Percentiles rank a stretch among this genome's conserved stretches.
Conservation (phyloP, 176 grass and related monocot genomes). For the Paspalum notatum region DNA sequence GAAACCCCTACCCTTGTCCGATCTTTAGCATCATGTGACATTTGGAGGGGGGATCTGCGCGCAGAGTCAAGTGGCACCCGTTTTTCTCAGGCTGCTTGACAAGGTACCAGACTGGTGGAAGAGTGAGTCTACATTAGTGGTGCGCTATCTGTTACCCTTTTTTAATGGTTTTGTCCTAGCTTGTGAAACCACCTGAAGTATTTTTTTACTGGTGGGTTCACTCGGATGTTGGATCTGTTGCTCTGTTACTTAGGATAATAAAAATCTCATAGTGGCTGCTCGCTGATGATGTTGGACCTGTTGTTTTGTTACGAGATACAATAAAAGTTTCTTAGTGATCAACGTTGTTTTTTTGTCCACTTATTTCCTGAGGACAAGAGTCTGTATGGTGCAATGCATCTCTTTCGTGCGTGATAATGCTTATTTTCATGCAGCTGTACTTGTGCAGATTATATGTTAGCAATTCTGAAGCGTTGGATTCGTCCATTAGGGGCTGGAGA, state of each 20-base stretch:
- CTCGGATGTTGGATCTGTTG: conserved; percentile 12
- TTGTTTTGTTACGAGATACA: no score
- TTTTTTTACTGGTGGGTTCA: conserved; percentile 40
- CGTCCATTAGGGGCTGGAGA: neutral
- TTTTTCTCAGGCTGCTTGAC: conserved; percentile 50
- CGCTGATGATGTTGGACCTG: neutral
- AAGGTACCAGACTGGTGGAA: conserved; percentile 26
- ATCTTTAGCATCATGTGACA: conserved; percentile 21
- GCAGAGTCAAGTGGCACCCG: conserved; percentile 34
- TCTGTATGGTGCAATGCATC: neutral
- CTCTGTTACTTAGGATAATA: conserved; percentile 19
- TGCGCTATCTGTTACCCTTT: neutral
- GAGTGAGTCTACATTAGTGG: neutral
- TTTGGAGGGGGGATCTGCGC: neutral
- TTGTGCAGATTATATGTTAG: neutral
- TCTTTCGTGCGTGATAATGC: no score
- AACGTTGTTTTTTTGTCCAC: neutral
- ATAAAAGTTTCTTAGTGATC: no score
- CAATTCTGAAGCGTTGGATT: neutral
- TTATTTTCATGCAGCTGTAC: neutral
- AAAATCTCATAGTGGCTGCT: neutral
- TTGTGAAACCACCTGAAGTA: conserved; percentile 15
- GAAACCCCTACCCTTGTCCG: neutral
- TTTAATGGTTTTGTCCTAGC: conserved; percentile 11
- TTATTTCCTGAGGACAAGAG: neutral